Conservation (phyloP, 2,329 filamentous ascomycete species). For the Torrubiellomyces zombiae region DNA sequence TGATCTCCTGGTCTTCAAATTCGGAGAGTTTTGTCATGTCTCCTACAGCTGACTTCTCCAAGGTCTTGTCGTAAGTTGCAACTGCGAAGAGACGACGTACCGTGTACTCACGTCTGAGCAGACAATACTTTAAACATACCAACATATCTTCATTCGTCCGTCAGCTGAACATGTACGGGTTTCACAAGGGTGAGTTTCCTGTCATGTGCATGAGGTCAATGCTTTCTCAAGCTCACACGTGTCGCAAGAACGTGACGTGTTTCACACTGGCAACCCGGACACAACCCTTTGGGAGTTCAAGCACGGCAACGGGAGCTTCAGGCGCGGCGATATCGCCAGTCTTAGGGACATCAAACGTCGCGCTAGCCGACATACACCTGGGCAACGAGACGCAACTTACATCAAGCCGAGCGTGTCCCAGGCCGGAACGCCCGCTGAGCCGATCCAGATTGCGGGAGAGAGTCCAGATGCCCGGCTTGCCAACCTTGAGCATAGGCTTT, state of each 20-base stretch:
- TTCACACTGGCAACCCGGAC: constrained; percentile 86
- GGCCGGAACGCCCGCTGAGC: constrained; percentile 69
- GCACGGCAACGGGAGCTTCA: constrained; percentile 94
- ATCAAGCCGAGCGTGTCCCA: constrained; percentile 63
- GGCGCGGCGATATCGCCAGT: constrained; percentile 79
- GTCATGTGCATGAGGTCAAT: background rate
- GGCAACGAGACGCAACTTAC: constrained; percentile 76
- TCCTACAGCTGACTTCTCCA: constrained; percentile 91
- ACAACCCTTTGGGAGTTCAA: constrained; percentile 97
- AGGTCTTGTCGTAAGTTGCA: constrained; percentile 74
- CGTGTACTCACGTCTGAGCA: too few species aligned
- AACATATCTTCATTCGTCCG: constrained; percentile 98
- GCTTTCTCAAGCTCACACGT: constrained; percentile 2
- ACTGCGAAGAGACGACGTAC: too few species aligned
- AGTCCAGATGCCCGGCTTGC: constrained; percentile 58
- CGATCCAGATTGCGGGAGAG: constrained; percentile 55
- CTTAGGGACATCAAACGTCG: constrained; percentile 89
- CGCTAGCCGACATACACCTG: constrained; percentile 80
- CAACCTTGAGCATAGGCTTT: constrained; percentile 65
- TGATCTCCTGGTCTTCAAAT: constrained; percentile 89
- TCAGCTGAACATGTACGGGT: constrained; percentile 98
- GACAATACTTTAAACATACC: constrained; percentile 98
- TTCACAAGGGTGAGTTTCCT: constrained; percentile 71
- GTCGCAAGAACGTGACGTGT: constrained; percentile 78
- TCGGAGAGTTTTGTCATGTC: constrained; percentile 99